Evolutionary conservation across 352 stramenopile genomes (phyloP), one percentile per base, ranked within the genome.

Genomic region (Pythium plurisporium): DNA sequence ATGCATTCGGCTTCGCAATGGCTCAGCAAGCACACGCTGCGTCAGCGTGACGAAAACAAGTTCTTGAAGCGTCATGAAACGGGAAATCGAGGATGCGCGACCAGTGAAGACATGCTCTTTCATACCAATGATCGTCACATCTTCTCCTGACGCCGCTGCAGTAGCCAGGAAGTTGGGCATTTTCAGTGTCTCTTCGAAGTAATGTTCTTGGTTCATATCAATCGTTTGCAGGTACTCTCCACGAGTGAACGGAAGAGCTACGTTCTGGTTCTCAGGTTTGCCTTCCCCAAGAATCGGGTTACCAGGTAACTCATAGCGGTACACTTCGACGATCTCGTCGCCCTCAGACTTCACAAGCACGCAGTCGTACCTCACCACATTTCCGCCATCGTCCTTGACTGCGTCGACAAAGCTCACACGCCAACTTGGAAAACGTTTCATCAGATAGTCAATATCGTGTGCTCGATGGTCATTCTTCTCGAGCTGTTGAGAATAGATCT

Each of bases 401-500:
- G 82, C 91, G 44, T 96, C 84, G 8, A 96, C 82, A 59, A 96
- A 96, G 33, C 82, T 91, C 44, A 96, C 87, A 40, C 87, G 88
- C 69, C 84, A 91, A 68, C 98, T 97, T 20, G 95, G 96, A 73
- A 97, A 98, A 53, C 97, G 93, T 14, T 95, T 87, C 87, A 99
- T 96, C 2, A 99, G 77, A 23, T 97, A 69, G 47, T 99, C 96
- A 60, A 99, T 99, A 67, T 99, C 96, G 7, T 97, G 89, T 26
- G 86, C 84, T n/a, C 82, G 79, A 2, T 69, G 70, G 44, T 95
- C 83, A 34, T 80, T 78, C 6, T 69, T 54, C 14, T 80, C 81
- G 29, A 91, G 72, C 50, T 94, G 82, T 43, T 94, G 76, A 8
- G 82, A 86, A 63, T 95, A 95, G 46, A 94, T 91, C 65, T 95